Evolutionary conservation across 805 yeast species (phyloP).

Genomic region (Teunomyces atbi): DNA sequence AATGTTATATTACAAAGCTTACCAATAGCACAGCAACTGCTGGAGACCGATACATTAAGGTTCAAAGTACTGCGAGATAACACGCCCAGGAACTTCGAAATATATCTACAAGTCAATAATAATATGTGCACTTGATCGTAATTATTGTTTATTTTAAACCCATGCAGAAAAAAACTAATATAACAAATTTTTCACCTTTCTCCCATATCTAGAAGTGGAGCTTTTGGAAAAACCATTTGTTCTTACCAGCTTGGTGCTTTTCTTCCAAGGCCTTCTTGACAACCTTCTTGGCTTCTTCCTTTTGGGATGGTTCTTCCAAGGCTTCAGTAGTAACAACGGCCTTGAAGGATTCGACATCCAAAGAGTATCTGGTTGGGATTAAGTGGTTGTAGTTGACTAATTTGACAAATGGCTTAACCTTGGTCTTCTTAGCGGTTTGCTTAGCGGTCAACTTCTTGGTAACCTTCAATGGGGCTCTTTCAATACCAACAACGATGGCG

Average conservation of each 20-base stretch:
- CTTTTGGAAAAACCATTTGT: conserved; percentile 99
- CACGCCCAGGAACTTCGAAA: no score
- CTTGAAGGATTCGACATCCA: conserved; percentile 96
- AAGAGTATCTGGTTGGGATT: conserved; percentile 99
- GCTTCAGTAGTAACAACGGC: conserved; percentile 88
- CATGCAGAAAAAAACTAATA: conserved; percentile 23
- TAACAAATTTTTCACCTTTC: conserved; percentile 16
- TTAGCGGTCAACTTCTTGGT: conserved; percentile 93
- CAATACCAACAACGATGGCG: conserved; percentile 99
- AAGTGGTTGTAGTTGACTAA: conserved; percentile 99
- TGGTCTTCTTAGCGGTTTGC: conserved; percentile 95
- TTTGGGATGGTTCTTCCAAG: conserved; percentile 95
- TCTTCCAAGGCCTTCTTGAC: conserved; percentile 99
- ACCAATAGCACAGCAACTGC: no score
- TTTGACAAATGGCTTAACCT: conserved; percentile 98
- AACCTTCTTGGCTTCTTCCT: conserved; percentile 98
- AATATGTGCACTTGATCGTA: conserved; percentile 11
- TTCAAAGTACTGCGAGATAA: no score
- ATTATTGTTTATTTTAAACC: conserved; percentile 28
- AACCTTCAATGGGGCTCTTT: conserved; percentile 96
- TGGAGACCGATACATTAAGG: no score
- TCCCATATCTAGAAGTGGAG: conserved; percentile 68
- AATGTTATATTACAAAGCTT: no score
- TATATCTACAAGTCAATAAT: not conserved
- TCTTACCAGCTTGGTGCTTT: conserved; percentile 99